These are phyloP conservation scores for Cladorrhinum sp. DNA, from an alignment of 2,329 filamentous ascomycete genomes.

Conservation along the genomic window DNA sequence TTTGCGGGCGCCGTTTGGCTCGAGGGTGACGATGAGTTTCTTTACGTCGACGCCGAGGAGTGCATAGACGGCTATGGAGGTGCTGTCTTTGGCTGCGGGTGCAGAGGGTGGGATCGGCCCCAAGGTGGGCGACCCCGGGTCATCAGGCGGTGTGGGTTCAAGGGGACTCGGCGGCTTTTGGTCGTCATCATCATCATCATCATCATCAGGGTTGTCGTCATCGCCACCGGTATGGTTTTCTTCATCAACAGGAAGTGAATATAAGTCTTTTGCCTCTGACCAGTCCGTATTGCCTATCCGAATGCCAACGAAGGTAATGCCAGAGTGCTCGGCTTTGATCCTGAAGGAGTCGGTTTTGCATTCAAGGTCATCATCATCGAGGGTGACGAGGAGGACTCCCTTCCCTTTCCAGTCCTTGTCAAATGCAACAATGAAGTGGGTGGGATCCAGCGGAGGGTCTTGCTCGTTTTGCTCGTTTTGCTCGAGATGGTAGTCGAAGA, in stretches of 20 bases:
- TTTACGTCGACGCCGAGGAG: background rate
- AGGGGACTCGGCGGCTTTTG: background rate
- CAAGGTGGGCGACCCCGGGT: background rate
- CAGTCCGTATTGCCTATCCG: background rate
- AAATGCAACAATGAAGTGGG: background rate
- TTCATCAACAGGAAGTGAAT: background rate
- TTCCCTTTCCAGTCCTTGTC: background rate
- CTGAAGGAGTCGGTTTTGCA: background rate
- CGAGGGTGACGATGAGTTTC: background rate
- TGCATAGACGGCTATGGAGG: background rate
- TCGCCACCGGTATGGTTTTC: background rate
- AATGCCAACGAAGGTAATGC: background rate
- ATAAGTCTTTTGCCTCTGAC: background rate
- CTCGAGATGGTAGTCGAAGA: background rate
- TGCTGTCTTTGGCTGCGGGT: background rate
- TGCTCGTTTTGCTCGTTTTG: background rate
- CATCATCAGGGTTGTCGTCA: background rate
- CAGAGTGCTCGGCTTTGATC: background rate
- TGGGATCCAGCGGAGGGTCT: background rate
- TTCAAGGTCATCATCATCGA: background rate
- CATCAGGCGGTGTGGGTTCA: background rate
- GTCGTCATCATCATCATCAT: background rate
- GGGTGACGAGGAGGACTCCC: background rate
- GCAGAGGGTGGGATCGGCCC: background rate
- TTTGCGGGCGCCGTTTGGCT: background rate